Evolutionary conservation across 257 asterid species (phyloP).

Genomic region (Gynochthodes officinalis): DNA sequence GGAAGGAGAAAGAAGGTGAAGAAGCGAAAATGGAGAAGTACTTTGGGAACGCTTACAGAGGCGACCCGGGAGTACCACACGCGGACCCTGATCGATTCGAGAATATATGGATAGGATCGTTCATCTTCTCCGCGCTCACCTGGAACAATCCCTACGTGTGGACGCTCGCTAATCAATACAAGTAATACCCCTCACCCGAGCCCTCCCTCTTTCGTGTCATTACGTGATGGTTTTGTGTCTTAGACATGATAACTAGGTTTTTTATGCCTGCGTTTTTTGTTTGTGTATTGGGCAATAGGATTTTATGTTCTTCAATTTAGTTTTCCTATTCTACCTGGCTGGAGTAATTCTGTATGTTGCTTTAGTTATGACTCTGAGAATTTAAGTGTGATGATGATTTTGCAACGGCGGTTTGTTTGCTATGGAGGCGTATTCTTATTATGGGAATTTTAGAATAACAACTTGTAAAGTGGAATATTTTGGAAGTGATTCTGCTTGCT

Average conservation of each 20-base stretch:
- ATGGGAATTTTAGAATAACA: not conserved
- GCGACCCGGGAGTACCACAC: slow-evolving; percentile 96
- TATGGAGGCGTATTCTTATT: not conserved
- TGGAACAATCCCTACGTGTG: slow-evolving; percentile 79
- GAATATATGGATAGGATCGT: slow-evolving; percentile 75
- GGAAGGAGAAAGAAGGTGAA: slow-evolving; percentile 5
- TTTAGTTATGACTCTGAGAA: not conserved
- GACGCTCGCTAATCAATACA: slow-evolving; percentile 71
- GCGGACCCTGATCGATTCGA: slow-evolving; percentile 54
- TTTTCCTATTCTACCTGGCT: not conserved
- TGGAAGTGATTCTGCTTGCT: not conserved
- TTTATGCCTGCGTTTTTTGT: too few species aligned
- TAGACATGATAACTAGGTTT: too few species aligned
- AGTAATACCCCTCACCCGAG: slow-evolving; percentile 35
- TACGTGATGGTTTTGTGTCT: too few species aligned
- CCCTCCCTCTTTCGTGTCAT: not conserved
- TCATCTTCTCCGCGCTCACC: slow-evolving; percentile 69
- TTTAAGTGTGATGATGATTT: not conserved
- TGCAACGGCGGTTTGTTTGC: not conserved
- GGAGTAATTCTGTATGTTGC: not conserved
- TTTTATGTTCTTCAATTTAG: not conserved
- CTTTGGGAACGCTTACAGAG: slow-evolving; percentile 89
- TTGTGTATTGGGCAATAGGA: not conserved
- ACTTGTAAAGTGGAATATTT: not conserved
- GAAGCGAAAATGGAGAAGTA: slow-evolving; percentile 72